A percentile compares a stretch with the other conserved stretches of the same genome.
Evolutionary conservation across 2,329 filamentous ascomycete species (phyloP).

Genomic region (Pleomassaria siparia): DNA sequence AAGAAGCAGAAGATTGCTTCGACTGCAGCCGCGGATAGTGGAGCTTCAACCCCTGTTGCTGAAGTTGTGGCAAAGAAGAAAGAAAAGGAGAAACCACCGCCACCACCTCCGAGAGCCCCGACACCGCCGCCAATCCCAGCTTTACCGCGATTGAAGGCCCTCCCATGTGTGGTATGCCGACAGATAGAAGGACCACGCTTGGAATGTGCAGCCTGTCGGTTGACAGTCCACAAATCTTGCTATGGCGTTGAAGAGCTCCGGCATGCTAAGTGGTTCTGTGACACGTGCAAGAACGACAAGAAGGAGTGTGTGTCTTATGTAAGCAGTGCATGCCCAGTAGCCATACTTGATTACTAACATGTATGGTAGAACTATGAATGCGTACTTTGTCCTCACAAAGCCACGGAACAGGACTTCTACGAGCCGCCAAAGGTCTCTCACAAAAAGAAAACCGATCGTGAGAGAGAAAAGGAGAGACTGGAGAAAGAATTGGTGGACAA

Average conservation of each 20-base stretch:
- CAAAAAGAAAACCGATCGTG: conserved; percentile 91
- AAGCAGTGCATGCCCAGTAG: conserved; percentile 39
- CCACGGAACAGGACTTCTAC: conserved; percentile 79
- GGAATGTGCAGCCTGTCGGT: conserved; percentile 81
- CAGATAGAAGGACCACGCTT: conserved; percentile 63
- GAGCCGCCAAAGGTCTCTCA: conserved; percentile 76
- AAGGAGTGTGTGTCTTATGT: conserved; percentile 90
- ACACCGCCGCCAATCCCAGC: conserved; percentile 69
- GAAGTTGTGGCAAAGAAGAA: conserved; percentile 45
- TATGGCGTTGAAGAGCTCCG: conserved; percentile 80
- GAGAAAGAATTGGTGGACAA: conserved; percentile 83
- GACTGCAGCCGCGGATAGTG: conserved; percentile 49
- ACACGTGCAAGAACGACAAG: conserved; percentile 94
- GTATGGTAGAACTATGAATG: conserved; percentile 76
- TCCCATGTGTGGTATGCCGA: conserved; percentile 85
- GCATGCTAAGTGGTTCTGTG: conserved; percentile 85
- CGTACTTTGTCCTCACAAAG: conserved; percentile 82
- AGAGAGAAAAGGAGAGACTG: conserved; percentile 81
- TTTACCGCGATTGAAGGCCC: conserved; percentile 72
- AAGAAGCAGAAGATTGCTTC: conserved; percentile 59
- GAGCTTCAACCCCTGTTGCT: conserved; percentile 44
- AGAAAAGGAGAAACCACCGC: conserved; percentile 46
- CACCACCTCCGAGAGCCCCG: conserved; percentile 48
- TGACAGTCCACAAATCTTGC: conserved; percentile 89
- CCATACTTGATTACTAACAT: conserved; percentile 18